Conservation (phyloP, 768 basidiomycete genomes). For the Mycena sanguinolenta region DNA sequence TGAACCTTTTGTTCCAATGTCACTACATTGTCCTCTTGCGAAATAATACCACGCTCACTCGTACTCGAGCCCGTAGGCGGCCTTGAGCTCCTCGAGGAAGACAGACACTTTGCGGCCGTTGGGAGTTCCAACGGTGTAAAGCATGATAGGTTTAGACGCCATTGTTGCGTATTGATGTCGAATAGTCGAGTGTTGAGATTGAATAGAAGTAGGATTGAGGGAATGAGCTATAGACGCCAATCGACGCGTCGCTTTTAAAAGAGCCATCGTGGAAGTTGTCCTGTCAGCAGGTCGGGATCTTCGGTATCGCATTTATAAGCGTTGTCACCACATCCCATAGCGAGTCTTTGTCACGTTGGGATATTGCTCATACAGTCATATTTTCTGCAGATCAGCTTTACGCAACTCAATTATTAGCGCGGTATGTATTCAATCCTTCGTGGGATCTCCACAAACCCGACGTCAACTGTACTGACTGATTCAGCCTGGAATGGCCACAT, state of each 20-base stretch:
- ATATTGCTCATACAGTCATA: too few relatives aligned
- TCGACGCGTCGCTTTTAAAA: slow-evolving; percentile 28
- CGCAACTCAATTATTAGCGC: too few relatives aligned
- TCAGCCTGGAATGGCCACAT: not conserved
- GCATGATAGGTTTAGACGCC: slow-evolving; percentile 43
- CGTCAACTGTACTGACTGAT: too few relatives aligned
- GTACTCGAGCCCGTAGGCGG: slow-evolving; percentile 53
- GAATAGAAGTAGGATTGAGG: slow-evolving; percentile 11
- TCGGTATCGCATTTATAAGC: not conserved
- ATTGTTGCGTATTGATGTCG: slow-evolving; percentile 29
- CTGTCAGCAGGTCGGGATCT: not conserved
- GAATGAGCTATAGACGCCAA: slow-evolving; percentile 3
- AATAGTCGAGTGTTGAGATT: not conserved
- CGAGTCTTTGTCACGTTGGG: too few relatives aligned
- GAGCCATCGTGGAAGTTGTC: not conserved
- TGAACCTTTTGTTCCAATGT: slow-evolving; percentile 20
- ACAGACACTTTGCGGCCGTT: slow-evolving; percentile 68
- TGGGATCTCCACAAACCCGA: too few relatives aligned
- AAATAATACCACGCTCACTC: slow-evolving; percentile 43
- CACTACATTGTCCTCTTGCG: not conserved
- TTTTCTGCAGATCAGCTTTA: too few relatives aligned
- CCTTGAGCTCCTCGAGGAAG: slow-evolving; percentile 71
- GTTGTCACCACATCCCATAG: too few relatives aligned
- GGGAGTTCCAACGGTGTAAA: slow-evolving; percentile 65
- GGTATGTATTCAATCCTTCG: too few relatives aligned